phyloP scores from a whole-genome alignment of 345 rosid species.

The Populus euphratica region DNA sequence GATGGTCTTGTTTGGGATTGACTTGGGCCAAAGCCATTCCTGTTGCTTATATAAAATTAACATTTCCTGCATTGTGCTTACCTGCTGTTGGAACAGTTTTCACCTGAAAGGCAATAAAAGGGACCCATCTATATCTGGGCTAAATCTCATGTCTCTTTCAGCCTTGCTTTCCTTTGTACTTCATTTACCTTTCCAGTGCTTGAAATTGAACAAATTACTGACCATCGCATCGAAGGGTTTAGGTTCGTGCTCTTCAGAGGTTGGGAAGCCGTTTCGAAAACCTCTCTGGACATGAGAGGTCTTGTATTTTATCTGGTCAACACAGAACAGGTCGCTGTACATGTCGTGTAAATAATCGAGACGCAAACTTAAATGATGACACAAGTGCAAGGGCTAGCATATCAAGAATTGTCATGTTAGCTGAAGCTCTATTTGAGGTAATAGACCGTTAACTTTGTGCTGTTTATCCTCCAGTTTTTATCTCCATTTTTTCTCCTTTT shows the following conservation, averaged over 20 bases:
- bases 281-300: constrained; percentile 78
- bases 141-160: neutral
- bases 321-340: constrained; percentile 82
- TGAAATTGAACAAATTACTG: constrained; percentile 5
- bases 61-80: neutral
- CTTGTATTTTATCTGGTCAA: constrained; percentile 84
- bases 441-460: neutral
- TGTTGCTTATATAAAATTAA: neutral
- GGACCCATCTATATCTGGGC: neutral
- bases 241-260: constrained; percentile 96
- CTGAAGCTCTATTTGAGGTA: constrained; percentile 98
- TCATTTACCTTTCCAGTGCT: neutral
- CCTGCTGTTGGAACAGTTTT: constrained; percentile 3
- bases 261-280: constrained; percentile 89
- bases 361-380: constrained; percentile 54
- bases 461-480: neutral
- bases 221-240: constrained; percentile 10
- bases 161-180: neutral
- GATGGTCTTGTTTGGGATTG: neutral
- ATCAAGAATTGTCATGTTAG: constrained; percentile 95
- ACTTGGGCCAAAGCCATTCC: neutral
- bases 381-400: constrained; percentile 86
- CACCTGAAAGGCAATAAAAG: neutral
- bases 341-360: constrained; percentile 56
- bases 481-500: neutral